These are phyloP conservation scores for Russula abietina DNA, from an alignment of 768 basidiomycete species.

Conservation along the genomic window DNA sequence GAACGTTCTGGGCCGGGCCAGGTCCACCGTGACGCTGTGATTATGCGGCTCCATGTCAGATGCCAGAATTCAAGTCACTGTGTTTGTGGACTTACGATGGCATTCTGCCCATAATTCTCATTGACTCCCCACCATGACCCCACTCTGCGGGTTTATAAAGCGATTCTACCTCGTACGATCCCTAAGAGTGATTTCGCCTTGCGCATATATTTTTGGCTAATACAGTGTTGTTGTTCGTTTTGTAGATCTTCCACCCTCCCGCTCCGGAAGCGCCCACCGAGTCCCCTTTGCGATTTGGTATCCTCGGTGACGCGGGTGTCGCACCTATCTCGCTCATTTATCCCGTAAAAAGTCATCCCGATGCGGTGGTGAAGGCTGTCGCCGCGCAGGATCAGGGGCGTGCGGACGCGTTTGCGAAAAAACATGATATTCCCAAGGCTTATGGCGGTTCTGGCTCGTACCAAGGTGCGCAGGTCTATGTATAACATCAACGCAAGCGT, in stretches of 20 bases:
- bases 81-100: too few relatives aligned
- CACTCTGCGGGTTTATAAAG: conserved; percentile 12
- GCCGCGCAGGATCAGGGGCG: conserved; percentile 49
- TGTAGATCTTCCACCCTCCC: conserved; percentile 13
- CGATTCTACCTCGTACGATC: conserved; percentile 3
- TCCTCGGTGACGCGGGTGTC: conserved; percentile 50
- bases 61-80: too few relatives aligned
- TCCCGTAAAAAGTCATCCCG: conserved; percentile 50
- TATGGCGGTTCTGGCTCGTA: conserved; percentile 46
- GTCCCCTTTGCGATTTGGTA: conserved; percentile 36
- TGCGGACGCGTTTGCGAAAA: conserved; percentile 49
- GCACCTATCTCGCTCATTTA: conserved; percentile 44
- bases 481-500: not conserved
- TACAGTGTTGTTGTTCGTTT: too few relatives aligned
- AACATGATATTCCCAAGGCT: conserved; percentile 45
- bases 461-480: conserved; percentile 37
- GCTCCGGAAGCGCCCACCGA: not conserved
- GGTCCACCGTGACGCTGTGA: too few relatives aligned
- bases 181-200: too few relatives aligned
- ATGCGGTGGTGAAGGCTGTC: conserved; percentile 50
- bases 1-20: too few relatives aligned
- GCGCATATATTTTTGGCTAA: not conserved
- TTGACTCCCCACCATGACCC: conserved; percentile 14
- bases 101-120: too few relatives aligned
- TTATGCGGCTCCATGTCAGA: too few relatives aligned